These are phyloP conservation scores for Pelargonium cotyledonis DNA, from an alignment of 441 rosid genomes.

Conservation along the genomic window DNA sequence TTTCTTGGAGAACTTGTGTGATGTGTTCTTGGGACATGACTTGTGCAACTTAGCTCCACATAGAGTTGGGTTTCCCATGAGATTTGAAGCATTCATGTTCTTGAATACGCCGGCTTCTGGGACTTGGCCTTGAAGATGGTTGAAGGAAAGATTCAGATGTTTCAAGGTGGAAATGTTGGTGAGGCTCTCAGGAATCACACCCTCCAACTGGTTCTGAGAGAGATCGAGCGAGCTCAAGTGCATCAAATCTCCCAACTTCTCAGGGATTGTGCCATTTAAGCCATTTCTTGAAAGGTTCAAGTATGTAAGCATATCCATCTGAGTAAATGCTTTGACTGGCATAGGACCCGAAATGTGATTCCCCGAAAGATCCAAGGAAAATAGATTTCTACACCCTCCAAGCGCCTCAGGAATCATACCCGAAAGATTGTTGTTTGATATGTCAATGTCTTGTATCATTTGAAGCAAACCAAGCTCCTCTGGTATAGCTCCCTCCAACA, in stretches of 20 bases:
- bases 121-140: slow-evolving; percentile 61
- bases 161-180: slow-evolving; percentile 50
- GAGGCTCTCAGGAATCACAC: slow-evolving; percentile 58
- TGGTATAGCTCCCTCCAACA: slow-evolving; percentile 51
- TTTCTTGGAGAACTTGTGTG: slow-evolving; percentile 42
- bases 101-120: slow-evolving; percentile 63
- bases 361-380: slow-evolving; percentile 62
- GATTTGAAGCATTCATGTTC: slow-evolving; percentile 35
- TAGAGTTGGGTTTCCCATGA: slow-evolving; percentile 59
- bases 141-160: slow-evolving; percentile 57
- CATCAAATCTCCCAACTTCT: slow-evolving; percentile 37
- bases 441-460: slow-evolving; percentile 67
- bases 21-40: slow-evolving; percentile 39
- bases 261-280: slow-evolving; percentile 49
- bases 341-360: slow-evolving; percentile 58
- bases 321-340: slow-evolving; percentile 36
- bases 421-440: slow-evolving; percentile 60
- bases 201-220: slow-evolving; percentile 54
- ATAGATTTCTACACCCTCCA: slow-evolving; percentile 53
- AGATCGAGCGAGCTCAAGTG: slow-evolving; percentile 54
- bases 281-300: slow-evolving; percentile 61
- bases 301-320: slow-evolving; percentile 35
- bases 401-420: slow-evolving; percentile 57
- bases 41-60: slow-evolving; percentile 47
- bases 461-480: slow-evolving; percentile 58